These are phyloP conservation scores for Medicago ruthenica DNA, from an alignment of 306 rosid genomes.

Conservation along the genomic window DNA sequence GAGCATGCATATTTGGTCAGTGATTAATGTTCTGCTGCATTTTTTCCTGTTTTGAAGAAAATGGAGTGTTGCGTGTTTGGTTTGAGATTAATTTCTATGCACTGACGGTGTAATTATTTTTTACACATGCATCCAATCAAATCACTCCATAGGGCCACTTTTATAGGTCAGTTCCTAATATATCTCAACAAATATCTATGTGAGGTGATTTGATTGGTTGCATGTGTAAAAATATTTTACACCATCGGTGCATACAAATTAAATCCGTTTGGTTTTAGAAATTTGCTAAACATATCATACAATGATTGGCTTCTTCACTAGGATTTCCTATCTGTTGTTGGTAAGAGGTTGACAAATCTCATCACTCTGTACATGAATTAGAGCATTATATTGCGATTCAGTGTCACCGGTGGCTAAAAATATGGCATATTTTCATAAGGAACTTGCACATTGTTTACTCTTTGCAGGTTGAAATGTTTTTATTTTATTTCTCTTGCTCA, in stretches of 20 bases:
- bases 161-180: no score
- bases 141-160: no score
- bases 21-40: slow-evolving; percentile 31
- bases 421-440: slow-evolving; percentile 22
- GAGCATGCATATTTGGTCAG: slow-evolving; percentile 1
- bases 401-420: slow-evolving; percentile 5
- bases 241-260: no score
- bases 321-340: slow-evolving; percentile 27
- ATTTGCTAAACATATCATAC: slow-evolving; percentile 10
- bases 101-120: no score
- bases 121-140: no score
- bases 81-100: background rate
- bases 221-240: no score
- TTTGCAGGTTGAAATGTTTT: slow-evolving; percentile 17
- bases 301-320: slow-evolving; percentile 7
- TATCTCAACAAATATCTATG: no score
- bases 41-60: slow-evolving; percentile 24
- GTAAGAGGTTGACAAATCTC: slow-evolving; percentile 34
- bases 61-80: slow-evolving; percentile 27
- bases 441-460: slow-evolving; percentile 10
- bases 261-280: background rate
- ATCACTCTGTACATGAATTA: slow-evolving; percentile 18
- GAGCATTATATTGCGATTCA: slow-evolving; percentile 20
- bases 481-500: slow-evolving; percentile 3
- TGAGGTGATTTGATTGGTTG: no score